Evolutionary conservation across 2,329 filamentous ascomycete genomes (phyloP), one percentile per base, ranked within the genome.

Genomic region (Grosmannia penicillata): DNA sequence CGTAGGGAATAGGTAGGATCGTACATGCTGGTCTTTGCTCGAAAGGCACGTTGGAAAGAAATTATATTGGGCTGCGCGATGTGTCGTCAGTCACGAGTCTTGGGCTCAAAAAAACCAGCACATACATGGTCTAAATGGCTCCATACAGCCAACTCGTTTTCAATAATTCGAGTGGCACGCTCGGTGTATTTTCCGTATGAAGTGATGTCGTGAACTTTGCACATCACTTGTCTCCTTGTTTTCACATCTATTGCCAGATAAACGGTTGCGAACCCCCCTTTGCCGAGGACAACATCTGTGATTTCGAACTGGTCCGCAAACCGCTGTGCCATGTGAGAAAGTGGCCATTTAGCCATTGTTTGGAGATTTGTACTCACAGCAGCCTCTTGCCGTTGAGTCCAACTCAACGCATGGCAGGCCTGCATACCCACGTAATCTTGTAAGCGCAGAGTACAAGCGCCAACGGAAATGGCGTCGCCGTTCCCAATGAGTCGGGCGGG

Each of bases 171-270:
- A 8, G 58, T 48, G n/a, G n/a, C n/a, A n/a, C n/a, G n/a, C n/a
- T n/a, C n/a, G n/a, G n/a, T n/a, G n/a, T n/a, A n/a, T n/a, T n/a
- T n/a, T n/a, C n/a, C n/a, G n/a, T n/a, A n/a, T n/a, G n/a, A n/a
- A n/a, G n/a, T n/a, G 3, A 79, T 49, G 38, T 70, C 60, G 37
- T 82, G 59, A 8, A 82, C 55, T 48, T 85, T 84, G 59, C 80
- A 85, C 10, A 77, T 78, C 17, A 82, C 46, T 48, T 84, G 80
- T 39, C 63, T 65, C 27, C 64, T 61, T 0, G 67, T 70, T 7
- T 53, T 53, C 19, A 58, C 52, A 14, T 81, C 64, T 3, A 66
- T 51, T 6, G 68, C 72, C 9, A 77, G 57, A 39, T 69, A 63
- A 4, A 80, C 69, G 30, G 56, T 56, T 8, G 69, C 70, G 48